Evolutionary conservation across 306 rosid genomes (phyloP), one percentile per base, ranked within the genome.

Genomic region (Cicer judaicum): DNA sequence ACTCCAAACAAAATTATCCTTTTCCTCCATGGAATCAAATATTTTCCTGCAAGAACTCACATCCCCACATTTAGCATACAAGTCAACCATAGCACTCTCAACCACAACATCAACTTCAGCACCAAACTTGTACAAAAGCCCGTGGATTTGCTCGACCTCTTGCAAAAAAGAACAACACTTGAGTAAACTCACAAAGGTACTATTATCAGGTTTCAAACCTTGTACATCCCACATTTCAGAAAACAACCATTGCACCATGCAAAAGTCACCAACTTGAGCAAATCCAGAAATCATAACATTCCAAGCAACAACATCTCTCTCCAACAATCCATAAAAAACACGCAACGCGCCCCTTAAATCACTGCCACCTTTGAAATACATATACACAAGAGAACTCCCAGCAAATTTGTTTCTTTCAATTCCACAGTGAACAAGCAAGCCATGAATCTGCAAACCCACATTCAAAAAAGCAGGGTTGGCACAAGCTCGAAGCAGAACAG

Each of bases 241-340:
- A 76, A 84, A 81, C 83, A 87, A 79, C 78, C 74, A 72, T 15
- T 63, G 68, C 64, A 81, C 90, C 82, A 15, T 65, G 54, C 36
- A 29, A 56, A 62, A 79, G 34, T 81, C 79, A 7, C 86, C 88
- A 68, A 60, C 86, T 73, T 70, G 81, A 79, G 84, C 88, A 81
- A 81, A 79, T 60, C 86, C 90, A 76, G 86, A 79, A 73, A 84
- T 76, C 86, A 87, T 79, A 68, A 87, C 83, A 87, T 87, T 87
- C 90, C 88, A 87, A 19, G 86, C 72, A 72, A 87, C 84, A 41
- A 62, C 47, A 67, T 87, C 90, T 68, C 77, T 84, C 76, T 68
- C 85, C 73, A 74, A 76, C 79, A 84, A 60, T 10, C 75, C 86
- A 64, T 73, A 7, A 69, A 87, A 86, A 49, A 72, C 78, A 59